A percentile compares a stretch with the other conserved stretches of the same genome.
phyloP scores from a whole-genome alignment of 257 asterid genomes.

The Petunia secreta region DNA sequence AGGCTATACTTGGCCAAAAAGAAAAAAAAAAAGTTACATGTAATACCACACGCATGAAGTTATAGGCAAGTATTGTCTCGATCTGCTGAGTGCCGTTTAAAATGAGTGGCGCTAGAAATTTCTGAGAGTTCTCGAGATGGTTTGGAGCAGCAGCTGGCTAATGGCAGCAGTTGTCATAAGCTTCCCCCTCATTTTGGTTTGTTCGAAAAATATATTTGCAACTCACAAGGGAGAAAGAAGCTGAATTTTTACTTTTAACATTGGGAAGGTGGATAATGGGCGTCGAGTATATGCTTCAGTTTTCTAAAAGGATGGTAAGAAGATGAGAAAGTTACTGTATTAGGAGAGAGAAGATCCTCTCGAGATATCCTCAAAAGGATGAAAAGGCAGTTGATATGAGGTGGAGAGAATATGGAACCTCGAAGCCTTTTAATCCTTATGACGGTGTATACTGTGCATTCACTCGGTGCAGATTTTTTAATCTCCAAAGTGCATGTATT shows the following conservation, averaged over 20 bases:
- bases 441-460: conserved; percentile 14
- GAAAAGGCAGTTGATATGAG: conserved; percentile 12
- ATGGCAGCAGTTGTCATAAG: conserved; percentile 7
- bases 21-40: background rate
- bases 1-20: background rate
- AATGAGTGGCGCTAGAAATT: conserved; percentile 1
- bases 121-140: background rate
- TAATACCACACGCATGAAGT: conserved; percentile 1
- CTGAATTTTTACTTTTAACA: background rate
- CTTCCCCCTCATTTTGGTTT: conserved; percentile 14
- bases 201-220: conserved; percentile 4
- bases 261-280: background rate
- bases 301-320: conserved; percentile 13
- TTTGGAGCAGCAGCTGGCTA: background rate
- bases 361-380: background rate
- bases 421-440: background rate
- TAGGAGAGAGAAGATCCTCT: conserved; percentile 14
- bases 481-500: background rate
- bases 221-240: background rate
- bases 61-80: background rate
- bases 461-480: background rate
- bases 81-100: background rate
- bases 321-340: background rate
- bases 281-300: background rate
- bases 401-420: background rate